Evolutionary conservation across 768 basidiomycete genomes (phyloP).

Genomic region (Russula compacta): DNA sequence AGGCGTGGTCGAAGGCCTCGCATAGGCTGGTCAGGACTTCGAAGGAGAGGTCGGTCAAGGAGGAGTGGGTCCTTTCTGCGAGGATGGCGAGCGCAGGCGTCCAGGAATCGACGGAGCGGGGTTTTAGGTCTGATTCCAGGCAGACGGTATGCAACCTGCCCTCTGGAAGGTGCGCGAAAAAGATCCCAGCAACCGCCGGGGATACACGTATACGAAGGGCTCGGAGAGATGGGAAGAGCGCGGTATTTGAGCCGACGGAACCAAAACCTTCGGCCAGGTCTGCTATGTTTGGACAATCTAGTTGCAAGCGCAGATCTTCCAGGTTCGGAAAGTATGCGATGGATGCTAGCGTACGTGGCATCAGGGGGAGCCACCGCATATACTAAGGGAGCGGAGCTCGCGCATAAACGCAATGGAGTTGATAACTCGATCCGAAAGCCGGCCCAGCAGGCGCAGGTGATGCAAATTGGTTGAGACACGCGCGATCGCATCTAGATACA

Average conservation of each 20-base stretch:
- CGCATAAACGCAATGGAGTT: constrained; percentile 13
- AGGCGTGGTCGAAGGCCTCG: constrained; percentile 15
- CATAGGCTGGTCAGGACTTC: constrained; percentile 19
- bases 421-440: constrained; percentile 13
- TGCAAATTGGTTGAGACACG: constrained; percentile 10
- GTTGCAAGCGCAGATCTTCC: constrained; percentile 17
- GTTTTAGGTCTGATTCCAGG: constrained; percentile 20
- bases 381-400: constrained; percentile 14
- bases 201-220: constrained; percentile 15
- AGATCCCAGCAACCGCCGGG: constrained; percentile 6
- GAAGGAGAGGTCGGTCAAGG: constrained; percentile 14
- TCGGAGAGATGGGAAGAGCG: constrained; percentile 16
- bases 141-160: constrained; percentile 8
- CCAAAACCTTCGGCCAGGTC: constrained; percentile 9
- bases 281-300: constrained; percentile 9
- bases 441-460: constrained; percentile 16
- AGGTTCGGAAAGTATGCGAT: constrained; percentile 15
- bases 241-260: neutral
- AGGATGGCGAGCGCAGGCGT: constrained; percentile 17
- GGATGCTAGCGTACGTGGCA: constrained; percentile 18
- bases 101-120: constrained; percentile 19
- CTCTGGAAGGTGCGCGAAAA: constrained; percentile 13
- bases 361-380: constrained; percentile 16
- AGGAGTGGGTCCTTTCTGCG: constrained; percentile 9
- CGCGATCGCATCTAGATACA: constrained; percentile 15